Conservation (phyloP, 331 rosid genomes). For the Phaseolus coccineus region DNA sequence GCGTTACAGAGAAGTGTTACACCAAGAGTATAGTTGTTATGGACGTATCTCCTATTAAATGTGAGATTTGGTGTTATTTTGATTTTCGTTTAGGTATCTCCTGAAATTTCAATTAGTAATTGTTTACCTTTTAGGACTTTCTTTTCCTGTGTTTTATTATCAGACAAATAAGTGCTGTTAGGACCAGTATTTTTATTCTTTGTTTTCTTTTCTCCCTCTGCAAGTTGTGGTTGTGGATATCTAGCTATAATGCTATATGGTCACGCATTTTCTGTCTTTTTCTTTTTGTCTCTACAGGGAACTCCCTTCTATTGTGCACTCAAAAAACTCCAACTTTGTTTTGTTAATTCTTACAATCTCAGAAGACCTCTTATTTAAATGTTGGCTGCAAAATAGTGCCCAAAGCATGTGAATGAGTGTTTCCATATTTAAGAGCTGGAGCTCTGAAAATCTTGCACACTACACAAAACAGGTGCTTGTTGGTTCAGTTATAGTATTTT, state of each 20-base stretch:
- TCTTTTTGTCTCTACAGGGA: slow-evolving; percentile 49
- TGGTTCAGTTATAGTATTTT: slow-evolving; percentile 42
- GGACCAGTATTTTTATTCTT: slow-evolving; percentile 57
- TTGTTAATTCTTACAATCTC: slow-evolving; percentile 35
- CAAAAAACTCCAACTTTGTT: slow-evolving; percentile 46
- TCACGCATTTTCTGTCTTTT: slow-evolving; percentile 54
- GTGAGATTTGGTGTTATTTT: slow-evolving; percentile 40
- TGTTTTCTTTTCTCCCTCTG: slow-evolving; percentile 44
- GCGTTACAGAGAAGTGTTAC: not conserved
- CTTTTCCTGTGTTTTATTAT: slow-evolving; percentile 38
- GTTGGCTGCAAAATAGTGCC: slow-evolving; percentile 42
- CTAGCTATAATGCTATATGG: slow-evolving; percentile 46
- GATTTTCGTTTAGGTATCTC: slow-evolving; percentile 7
- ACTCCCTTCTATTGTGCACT: slow-evolving; percentile 42
- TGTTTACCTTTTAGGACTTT: slow-evolving; percentile 14
- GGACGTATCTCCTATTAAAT: slow-evolving; percentile 43
- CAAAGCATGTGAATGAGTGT: slow-evolving; percentile 43
- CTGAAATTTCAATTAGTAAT: slow-evolving; percentile 25
- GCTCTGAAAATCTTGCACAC: slow-evolving; percentile 45
- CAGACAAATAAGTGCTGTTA: slow-evolving; percentile 50
- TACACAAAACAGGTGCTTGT: slow-evolving; percentile 26
- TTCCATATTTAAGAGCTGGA: slow-evolving; percentile 57
- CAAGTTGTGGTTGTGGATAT: slow-evolving; percentile 74
- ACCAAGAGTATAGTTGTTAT: not conserved
- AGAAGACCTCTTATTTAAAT: slow-evolving; percentile 31